These are phyloP conservation scores for Geranium rotundifolium DNA, from an alignment of 345 rosid genomes.

Conservation along the genomic window DNA sequence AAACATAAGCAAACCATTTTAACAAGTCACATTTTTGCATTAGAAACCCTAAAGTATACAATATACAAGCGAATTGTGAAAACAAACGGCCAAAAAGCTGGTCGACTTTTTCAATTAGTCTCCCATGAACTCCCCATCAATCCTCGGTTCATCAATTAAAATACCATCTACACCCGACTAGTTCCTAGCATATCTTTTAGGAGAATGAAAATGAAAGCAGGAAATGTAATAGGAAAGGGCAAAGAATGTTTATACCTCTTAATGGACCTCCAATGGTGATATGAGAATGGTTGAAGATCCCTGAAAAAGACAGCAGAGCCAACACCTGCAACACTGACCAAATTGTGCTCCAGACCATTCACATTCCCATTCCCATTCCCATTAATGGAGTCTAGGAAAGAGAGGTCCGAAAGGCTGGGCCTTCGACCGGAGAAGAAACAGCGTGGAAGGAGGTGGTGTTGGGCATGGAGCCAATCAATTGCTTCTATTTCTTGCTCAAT, in stretches of 20 bases:
- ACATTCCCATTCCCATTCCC: conserved; percentile 5
- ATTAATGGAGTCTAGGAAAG: not conserved
- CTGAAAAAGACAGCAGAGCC: conserved; percentile 71
- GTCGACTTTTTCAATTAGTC: too few relatives aligned
- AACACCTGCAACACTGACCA: conserved; percentile 70
- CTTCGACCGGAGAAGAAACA: conserved; percentile 67
- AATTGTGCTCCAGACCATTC: conserved; percentile 14
- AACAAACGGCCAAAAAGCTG: too few relatives aligned
- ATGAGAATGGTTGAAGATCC: conserved; percentile 55
- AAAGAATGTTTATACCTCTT: conserved; percentile 33
- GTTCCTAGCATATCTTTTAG: too few relatives aligned
- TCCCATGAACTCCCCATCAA: too few relatives aligned
- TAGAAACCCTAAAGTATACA: too few relatives aligned
- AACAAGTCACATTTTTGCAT: too few relatives aligned
- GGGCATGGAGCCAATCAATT: conserved; percentile 78
- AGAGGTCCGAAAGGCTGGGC: not conserved
- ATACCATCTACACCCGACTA: too few relatives aligned
- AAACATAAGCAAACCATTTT: too few relatives aligned
- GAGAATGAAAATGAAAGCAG: too few relatives aligned
- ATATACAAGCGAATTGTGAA: too few relatives aligned
- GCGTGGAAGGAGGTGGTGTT: conserved; percentile 49
- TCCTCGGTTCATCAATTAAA: too few relatives aligned
- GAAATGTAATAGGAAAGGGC: too few relatives aligned
- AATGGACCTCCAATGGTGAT: conserved; percentile 66
- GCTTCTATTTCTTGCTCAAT: conserved; percentile 49